Evolutionary conservation across 495 filamentous ascomycete genomes (phyloP).

Genomic region (Podospora pseudocomata): DNA sequence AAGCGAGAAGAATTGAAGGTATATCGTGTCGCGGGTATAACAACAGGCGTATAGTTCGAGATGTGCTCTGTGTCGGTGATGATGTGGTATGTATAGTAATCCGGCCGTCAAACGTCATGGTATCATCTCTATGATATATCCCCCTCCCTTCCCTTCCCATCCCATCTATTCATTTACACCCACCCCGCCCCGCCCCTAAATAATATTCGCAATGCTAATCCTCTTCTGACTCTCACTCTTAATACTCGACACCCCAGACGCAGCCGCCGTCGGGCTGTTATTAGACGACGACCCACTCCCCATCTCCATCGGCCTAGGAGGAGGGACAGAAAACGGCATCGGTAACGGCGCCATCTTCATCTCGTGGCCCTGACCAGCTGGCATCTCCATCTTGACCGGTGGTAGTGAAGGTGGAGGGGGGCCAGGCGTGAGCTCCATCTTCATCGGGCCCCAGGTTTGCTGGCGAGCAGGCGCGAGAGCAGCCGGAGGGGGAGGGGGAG

Average conservation of each 20-base stretch:
- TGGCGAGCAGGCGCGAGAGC: slow-evolving; percentile 5
- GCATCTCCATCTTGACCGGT: slow-evolving; percentile 3
- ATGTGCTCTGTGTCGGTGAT: neutral
- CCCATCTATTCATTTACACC: slow-evolving; percentile 7
- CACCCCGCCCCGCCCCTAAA: slow-evolving; percentile 37
- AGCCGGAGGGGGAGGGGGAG: slow-evolving; percentile 8
- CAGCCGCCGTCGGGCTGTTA: slow-evolving; percentile 30
- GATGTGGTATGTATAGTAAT: neutral
- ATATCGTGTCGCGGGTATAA: neutral
- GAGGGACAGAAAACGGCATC: neutral
- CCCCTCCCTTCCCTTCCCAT: neutral
- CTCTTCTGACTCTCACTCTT: slow-evolving; percentile 50
- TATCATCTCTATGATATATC: neutral
- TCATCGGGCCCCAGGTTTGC: slow-evolving; percentile 29
- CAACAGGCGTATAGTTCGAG: neutral
- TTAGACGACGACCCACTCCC: neutral
- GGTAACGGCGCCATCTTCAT: slow-evolving; percentile 14
- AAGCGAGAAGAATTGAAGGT: too few species aligned
- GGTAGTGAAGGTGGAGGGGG: slow-evolving; percentile 14
- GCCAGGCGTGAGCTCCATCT: slow-evolving; percentile 30
- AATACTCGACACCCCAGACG: slow-evolving; percentile 13
- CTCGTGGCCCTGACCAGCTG: slow-evolving; percentile 29
- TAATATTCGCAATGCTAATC: slow-evolving; percentile 80
- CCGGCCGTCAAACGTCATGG: neutral
- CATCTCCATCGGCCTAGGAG: neutral